Conservation (phyloP, 2,329 filamentous ascomycete genomes). For the Claviceps monticola region DNA sequence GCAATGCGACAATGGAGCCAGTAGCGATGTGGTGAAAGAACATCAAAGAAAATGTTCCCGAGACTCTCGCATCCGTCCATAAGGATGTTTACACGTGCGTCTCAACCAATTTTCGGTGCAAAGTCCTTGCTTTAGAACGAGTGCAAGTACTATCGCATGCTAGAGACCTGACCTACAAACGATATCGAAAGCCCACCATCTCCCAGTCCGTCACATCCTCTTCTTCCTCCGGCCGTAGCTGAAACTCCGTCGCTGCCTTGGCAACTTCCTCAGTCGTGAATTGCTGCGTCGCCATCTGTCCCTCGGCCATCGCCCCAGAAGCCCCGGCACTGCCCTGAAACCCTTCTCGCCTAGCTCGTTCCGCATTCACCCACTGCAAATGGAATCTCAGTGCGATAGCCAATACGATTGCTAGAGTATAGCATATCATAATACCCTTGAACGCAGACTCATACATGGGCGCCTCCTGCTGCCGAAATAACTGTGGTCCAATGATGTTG, state of each 20-base stretch:
- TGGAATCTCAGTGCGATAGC: constrained; percentile 32
- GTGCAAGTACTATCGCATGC: no score
- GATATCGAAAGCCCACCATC: constrained; percentile 44
- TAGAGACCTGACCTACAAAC: constrained; percentile 20
- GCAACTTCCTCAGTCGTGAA: constrained; percentile 12
- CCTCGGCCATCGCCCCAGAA: constrained; percentile 25
- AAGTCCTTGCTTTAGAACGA: no score
- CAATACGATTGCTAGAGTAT: constrained; percentile 33
- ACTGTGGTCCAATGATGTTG: constrained; percentile 42
- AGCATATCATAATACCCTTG: constrained; percentile 41
- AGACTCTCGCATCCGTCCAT: no score
- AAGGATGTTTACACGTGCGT: no score
- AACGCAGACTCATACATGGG: constrained; percentile 41
- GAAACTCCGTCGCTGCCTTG: constrained; percentile 20
- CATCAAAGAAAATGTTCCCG: no score
- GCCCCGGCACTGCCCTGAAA: constrained; percentile 29
- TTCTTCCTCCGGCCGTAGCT: constrained; percentile 31
- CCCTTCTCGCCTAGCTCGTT: constrained; percentile 28
- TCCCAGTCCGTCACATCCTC: constrained; percentile 49
- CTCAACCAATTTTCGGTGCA: no score
- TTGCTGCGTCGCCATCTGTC: constrained; percentile 19
- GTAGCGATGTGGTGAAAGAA: no score
- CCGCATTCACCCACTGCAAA: constrained; percentile 30
- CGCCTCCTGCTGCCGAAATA: constrained; percentile 35
- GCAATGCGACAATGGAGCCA: no score